Percentiles rank a stretch among this genome's conserved stretches.
Conservation (phyloP, 2,329 filamentous ascomycete species). For the Chrysoporthe deuterocubensis region DNA sequence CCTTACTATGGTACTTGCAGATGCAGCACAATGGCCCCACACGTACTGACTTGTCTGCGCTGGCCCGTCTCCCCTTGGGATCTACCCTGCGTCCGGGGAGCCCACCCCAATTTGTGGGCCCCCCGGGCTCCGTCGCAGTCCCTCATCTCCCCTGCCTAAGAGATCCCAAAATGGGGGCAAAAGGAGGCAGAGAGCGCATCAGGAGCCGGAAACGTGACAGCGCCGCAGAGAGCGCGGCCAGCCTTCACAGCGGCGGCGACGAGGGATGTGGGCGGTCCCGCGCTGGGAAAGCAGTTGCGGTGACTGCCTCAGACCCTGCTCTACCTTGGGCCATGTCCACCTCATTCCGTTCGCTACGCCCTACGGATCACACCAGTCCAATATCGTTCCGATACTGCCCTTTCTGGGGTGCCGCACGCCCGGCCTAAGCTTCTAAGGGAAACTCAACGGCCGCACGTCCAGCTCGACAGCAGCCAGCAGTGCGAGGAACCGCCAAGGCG, state of each 20-base stretch:
- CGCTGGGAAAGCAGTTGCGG: background rate
- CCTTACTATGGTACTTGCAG: background rate
- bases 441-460: conserved; percentile 7
- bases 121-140: conserved; percentile 18
- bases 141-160: conserved; percentile 27
- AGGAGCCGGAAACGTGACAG: conserved; percentile 20
- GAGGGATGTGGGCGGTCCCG: background rate
- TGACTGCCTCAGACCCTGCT: background rate
- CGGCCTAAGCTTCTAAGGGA: background rate
- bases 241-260: background rate
- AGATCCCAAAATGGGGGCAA: conserved; percentile 16
- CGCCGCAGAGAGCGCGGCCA: conserved; percentile 3
- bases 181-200: conserved; percentile 20
- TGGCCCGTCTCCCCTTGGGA: conserved; percentile 22
- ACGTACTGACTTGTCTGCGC: conserved; percentile 15
- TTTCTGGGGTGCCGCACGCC: background rate
- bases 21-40: conserved; percentile 8
- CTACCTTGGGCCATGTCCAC: background rate
- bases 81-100: conserved; percentile 25
- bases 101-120: conserved; percentile 22
- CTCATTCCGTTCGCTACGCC: background rate
- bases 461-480: background rate
- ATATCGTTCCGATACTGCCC: background rate
- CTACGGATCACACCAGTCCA: background rate
- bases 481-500: background rate